Evolutionary conservation across 2,329 filamentous ascomycete genomes (phyloP), one percentile per base, ranked within the genome.

Genomic region (Purpureocillium lavendulum): DNA sequence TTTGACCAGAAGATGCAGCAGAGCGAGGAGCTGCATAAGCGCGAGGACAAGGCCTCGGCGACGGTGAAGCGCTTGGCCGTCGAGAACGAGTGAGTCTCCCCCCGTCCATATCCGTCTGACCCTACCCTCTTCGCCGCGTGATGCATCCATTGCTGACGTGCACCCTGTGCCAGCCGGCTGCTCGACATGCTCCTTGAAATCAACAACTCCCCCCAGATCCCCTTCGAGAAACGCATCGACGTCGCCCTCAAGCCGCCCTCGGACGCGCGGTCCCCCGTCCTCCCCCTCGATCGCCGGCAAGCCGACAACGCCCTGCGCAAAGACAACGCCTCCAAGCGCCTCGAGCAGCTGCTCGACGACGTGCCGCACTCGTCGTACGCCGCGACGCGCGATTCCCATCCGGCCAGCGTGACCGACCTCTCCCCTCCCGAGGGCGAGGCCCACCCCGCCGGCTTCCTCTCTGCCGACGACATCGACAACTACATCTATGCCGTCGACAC

Each of bases 51-150:
- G 61, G 85, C 89, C 29, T 79, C 84, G 45, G 80, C 82, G 48
- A 84, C 87, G 4, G 85, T 87, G 16, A 88, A 86, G 60, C 77
- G 88, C 38, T 74, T 98, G 44, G 84, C 87, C 41, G 80, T 94
- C 53, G 84, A 96, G 65, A 95, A 95, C 52, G 90, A 97, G 89
- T 95, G 73, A 54, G 82, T 62, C n/a, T n/a, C n/a, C n/a, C n/a
- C n/a, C n/a, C n/a, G n/a, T n/a, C n/a, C n/a, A n/a, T n/a, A n/a
- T n/a, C n/a, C n/a, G n/a, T n/a, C n/a, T n/a, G n/a, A n/a, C n/a
- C n/a, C n/a, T n/a, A n/a, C n/a, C 11, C n/a, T 30, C n/a, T 7
- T 30, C 29, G 13, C 4, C 17, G n/a, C n/a, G n/a, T n/a, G n/a
- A n/a, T 16, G 13, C 10, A 15, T 26, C 21, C 21, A 26, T 26